A percentile compares a stretch with the other conserved stretches of the same genome.
These are phyloP conservation scores for Cryptococcus hybrid DNA, from an alignment of 1,284 basidiomycete species.

Conservation along the genomic window DNA sequence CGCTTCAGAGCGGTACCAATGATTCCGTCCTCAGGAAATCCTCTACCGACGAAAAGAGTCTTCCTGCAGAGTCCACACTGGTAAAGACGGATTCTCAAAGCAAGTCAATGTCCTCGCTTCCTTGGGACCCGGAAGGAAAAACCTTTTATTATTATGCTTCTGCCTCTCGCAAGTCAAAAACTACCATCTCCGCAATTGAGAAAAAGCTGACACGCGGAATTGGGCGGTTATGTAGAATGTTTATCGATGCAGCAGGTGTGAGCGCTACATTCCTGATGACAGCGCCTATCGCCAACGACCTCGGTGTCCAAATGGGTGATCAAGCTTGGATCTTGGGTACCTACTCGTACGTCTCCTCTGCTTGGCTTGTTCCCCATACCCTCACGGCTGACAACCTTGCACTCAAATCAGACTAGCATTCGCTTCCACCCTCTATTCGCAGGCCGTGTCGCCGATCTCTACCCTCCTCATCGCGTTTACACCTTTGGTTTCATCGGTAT, in stretches of 20 bases:
- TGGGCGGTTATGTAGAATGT: slow-evolving; percentile 20
- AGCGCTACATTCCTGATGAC: slow-evolving; percentile 45
- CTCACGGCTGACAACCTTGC: too few relatives aligned
- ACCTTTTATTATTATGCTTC: slow-evolving; percentile 35
- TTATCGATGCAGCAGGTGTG: slow-evolving; percentile 41
- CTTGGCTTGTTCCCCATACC: background rate
- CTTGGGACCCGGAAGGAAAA: background rate
- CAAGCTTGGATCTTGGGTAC: slow-evolving; percentile 44
- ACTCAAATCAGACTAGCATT: slow-evolving; percentile 18
- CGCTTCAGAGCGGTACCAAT: too few relatives aligned
- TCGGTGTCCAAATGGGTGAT: slow-evolving; percentile 27
- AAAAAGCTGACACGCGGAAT: background rate
- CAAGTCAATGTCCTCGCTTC: too few relatives aligned
- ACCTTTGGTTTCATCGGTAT: slow-evolving; percentile 42
- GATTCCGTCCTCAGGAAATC: too few relatives aligned
- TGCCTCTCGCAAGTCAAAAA: slow-evolving; percentile 21
- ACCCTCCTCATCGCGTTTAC: slow-evolving; percentile 40
- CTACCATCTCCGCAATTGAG: background rate
- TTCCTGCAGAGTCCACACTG: too few relatives aligned
- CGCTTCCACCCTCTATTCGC: slow-evolving; percentile 39
- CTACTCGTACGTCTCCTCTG: slow-evolving; percentile 20
- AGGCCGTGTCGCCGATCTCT: slow-evolving; percentile 43
- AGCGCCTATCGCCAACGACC: slow-evolving; percentile 38
- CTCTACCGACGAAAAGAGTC: too few relatives aligned
- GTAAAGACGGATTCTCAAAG: too few relatives aligned